phyloP scores from a whole-genome alignment of 345 rosid genomes.

The Ceriops zippeliana region DNA sequence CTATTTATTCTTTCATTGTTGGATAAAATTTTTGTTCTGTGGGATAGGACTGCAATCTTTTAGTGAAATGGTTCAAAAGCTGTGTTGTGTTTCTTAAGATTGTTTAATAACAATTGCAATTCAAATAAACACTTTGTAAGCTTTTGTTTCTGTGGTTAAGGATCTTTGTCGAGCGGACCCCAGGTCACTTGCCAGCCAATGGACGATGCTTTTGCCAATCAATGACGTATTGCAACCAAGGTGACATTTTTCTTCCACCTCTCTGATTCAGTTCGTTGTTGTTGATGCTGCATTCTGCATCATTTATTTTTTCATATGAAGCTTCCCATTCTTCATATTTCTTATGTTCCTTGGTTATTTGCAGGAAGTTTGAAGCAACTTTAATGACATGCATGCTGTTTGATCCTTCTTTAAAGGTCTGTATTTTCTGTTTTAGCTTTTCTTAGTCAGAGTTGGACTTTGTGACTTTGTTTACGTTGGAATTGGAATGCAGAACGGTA shows the following conservation, averaged over 20 bases:
- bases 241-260: slow-evolving; percentile 35
- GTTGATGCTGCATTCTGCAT: slow-evolving; percentile 6
- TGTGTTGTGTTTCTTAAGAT: background rate
- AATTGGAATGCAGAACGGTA: no score
- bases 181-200: slow-evolving; percentile 75
- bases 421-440: slow-evolving; percentile 13
- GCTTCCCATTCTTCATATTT: slow-evolving; percentile 15
- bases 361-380: slow-evolving; percentile 79
- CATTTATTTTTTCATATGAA: slow-evolving; percentile 1
- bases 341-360: slow-evolving; percentile 23
- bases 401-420: slow-evolving; percentile 87
- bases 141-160: slow-evolving; percentile 35
- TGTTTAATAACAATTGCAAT: slow-evolving; percentile 1
- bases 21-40: no score
- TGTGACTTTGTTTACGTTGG: no score
- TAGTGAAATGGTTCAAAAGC: background rate
- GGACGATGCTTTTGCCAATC: slow-evolving; percentile 87
- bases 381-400: slow-evolving; percentile 79
- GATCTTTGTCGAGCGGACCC: slow-evolving; percentile 91
- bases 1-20: background rate
- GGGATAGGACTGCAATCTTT: no score
- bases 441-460: background rate
- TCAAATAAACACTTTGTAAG: slow-evolving; percentile 1
- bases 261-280: slow-evolving; percentile 3
- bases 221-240: slow-evolving; percentile 73